These are phyloP conservation scores for Rhizophagus clarus DNA, from an alignment of 192 early-diverging fungal genomes.

Conservation along the genomic window DNA sequence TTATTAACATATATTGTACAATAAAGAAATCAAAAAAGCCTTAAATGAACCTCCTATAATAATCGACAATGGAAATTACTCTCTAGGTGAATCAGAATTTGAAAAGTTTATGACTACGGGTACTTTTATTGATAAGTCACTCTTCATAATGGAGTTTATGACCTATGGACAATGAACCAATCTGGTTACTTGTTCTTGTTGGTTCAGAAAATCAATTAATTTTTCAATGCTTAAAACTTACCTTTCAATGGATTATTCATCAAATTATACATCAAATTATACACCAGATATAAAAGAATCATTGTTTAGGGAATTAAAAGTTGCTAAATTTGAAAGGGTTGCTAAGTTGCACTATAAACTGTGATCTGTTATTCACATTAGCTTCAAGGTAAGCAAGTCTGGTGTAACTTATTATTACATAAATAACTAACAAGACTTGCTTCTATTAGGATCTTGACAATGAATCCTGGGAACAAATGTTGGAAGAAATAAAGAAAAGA, in stretches of 20 bases:
- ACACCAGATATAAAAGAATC: neutral
- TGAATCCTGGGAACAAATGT: conserved; percentile 16
- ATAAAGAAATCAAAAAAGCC: neutral
- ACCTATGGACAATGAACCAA: neutral
- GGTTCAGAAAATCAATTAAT: conserved; percentile 21
- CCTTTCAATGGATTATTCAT: neutral
- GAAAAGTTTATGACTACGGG: conserved; percentile 4
- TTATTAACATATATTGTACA: conserved; percentile 21
- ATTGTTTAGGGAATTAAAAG: conserved; percentile 14
- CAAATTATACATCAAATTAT: neutral
- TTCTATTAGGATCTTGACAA: conserved; percentile 7
- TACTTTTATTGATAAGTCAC: conserved; percentile 26
- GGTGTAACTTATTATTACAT: neutral
- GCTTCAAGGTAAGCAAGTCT: conserved; percentile 18
- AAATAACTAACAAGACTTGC: neutral
- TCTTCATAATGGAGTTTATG: conserved; percentile 27
- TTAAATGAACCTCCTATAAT: neutral
- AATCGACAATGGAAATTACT: neutral
- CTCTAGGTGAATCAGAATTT: conserved; percentile 19
- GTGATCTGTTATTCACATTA: conserved; percentile 18
- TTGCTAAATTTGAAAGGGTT: conserved; percentile 10
- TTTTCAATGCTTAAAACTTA: conserved; percentile 25
- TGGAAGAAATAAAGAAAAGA: neutral
- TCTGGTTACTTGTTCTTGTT: conserved; percentile 19
- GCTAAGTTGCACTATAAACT: neutral